These are phyloP conservation scores for Litsea cubeba DNA, from an alignment of 164 flowering plant species.

Conservation along the genomic window DNA sequence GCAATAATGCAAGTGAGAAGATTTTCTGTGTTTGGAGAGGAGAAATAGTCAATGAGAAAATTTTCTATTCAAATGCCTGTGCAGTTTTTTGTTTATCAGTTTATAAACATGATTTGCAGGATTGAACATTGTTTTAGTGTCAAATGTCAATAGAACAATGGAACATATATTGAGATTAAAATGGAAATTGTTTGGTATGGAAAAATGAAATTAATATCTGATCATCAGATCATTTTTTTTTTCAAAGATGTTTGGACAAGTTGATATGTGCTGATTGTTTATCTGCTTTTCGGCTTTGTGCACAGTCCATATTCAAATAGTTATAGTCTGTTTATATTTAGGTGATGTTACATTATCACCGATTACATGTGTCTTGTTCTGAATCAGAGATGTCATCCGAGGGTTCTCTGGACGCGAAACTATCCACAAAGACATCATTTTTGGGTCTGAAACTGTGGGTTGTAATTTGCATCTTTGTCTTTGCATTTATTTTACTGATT, in stretches of 20 bases:
- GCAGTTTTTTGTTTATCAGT: neutral
- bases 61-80: neutral
- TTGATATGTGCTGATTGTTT: neutral
- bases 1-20: neutral
- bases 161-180: neutral
- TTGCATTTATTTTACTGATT: constrained; percentile 56
- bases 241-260: too few species aligned
- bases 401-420: constrained; percentile 35
- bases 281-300: neutral
- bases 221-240: too few species aligned
- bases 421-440: constrained; percentile 47
- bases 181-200: neutral
- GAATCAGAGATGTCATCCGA: constrained; percentile 40
- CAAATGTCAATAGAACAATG: neutral
- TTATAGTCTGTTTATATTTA: neutral
- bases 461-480: constrained; percentile 60
- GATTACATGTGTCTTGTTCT: constrained; percentile 5
- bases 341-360: neutral
- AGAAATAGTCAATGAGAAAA: neutral
- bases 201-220: too few species aligned
- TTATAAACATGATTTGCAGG: neutral
- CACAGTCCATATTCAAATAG: neutral
- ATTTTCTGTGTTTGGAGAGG: neutral
- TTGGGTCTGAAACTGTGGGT: constrained; percentile 72
- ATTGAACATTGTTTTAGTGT: neutral